phyloP scores from a whole-genome alignment of 108 stramenopile genomes.

The Skeletonema costatum region DNA sequence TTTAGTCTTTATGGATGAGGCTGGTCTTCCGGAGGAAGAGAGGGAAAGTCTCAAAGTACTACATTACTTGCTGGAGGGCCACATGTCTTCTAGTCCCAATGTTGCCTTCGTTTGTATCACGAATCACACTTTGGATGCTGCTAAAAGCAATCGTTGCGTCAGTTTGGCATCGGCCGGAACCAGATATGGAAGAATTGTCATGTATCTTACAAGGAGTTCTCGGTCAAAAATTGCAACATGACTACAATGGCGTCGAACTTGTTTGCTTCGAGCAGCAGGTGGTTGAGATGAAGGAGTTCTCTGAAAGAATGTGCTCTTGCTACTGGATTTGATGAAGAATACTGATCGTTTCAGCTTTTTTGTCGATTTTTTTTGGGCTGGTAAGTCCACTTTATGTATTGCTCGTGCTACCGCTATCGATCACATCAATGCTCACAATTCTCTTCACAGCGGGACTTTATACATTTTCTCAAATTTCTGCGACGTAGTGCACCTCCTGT shows the following conservation, averaged over 20 bases:
- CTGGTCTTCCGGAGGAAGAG: constrained; percentile 42
- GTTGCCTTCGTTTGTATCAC: constrained; percentile 39
- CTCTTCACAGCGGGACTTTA: constrained; percentile 21
- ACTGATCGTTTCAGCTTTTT: constrained; percentile 28
- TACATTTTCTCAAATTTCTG: constrained; percentile 20
- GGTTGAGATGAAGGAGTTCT: constrained; percentile 5
- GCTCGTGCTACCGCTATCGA: too few relatives aligned
- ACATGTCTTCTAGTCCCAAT: constrained; percentile 32
- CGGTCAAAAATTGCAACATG: neutral
- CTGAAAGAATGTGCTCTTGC: constrained; percentile 18
- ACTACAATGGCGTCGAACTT: neutral
- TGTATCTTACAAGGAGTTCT: constrained; percentile 29
- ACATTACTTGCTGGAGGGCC: constrained; percentile 47
- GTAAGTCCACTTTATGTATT: neutral
- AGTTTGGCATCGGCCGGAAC: constrained; percentile 30
- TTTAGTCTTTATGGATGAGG: constrained; percentile 40
- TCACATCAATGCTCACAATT: too few relatives aligned
- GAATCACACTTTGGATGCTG: constrained; percentile 49
- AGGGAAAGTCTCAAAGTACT: constrained; percentile 45
- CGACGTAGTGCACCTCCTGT: constrained; percentile 8
- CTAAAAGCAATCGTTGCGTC: constrained; percentile 48
- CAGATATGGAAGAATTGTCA: constrained; percentile 37
- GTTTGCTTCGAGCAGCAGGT: constrained; percentile 4
- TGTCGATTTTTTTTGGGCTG: constrained; percentile 29
- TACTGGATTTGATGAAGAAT: constrained; percentile 22